These are phyloP conservation scores for Areca catechu DNA, from an alignment of 176 grass and related monocot genomes.

Conservation along the genomic window DNA sequence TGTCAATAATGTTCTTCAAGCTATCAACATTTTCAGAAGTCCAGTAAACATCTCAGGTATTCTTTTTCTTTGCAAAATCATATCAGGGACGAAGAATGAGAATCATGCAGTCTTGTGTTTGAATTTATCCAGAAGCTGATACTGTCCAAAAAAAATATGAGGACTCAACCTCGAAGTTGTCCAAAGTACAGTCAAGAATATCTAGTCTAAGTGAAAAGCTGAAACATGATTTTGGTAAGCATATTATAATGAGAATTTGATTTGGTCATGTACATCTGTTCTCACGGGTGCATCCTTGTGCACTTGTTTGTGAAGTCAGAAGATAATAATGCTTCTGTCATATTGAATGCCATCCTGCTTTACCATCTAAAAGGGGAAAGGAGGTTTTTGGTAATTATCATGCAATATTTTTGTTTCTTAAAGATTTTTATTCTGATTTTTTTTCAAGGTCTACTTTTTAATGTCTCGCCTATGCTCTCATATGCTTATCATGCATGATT, in stretches of 20 bases:
- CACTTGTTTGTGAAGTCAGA: too few relatives aligned
- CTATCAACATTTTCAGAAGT: slow-evolving; percentile 78
- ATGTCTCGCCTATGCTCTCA: too few relatives aligned
- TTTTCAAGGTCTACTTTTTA: too few relatives aligned
- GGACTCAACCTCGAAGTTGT: slow-evolving; percentile 81
- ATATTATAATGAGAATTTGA: slow-evolving; percentile 9
- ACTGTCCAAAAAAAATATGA: slow-evolving; percentile 86
- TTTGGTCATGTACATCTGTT: neutral
- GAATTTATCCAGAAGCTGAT: slow-evolving; percentile 57
- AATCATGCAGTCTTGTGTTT: slow-evolving; percentile 13
- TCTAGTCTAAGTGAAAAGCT: slow-evolving; percentile 61
- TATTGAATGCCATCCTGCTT: too few relatives aligned
- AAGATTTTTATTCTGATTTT: too few relatives aligned
- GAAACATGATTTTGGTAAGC: slow-evolving; percentile 83
- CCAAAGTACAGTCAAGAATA: slow-evolving; percentile 89
- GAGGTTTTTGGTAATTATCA: too few relatives aligned
- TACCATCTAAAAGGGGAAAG: too few relatives aligned
- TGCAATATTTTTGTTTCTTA: too few relatives aligned
- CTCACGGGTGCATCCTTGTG: too few relatives aligned
- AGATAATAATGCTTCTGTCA: neutral
- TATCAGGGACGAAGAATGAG: neutral
- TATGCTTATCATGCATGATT: too few relatives aligned
- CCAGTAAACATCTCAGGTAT: slow-evolving; percentile 88
- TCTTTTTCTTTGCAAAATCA: slow-evolving; percentile 17
- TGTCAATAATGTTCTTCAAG: slow-evolving; percentile 71